A percentile compares a stretch with the other conserved stretches of the same genome.
Conservation (phyloP, 2,329 filamentous ascomycete species). For the Canariomyces notabilis region DNA sequence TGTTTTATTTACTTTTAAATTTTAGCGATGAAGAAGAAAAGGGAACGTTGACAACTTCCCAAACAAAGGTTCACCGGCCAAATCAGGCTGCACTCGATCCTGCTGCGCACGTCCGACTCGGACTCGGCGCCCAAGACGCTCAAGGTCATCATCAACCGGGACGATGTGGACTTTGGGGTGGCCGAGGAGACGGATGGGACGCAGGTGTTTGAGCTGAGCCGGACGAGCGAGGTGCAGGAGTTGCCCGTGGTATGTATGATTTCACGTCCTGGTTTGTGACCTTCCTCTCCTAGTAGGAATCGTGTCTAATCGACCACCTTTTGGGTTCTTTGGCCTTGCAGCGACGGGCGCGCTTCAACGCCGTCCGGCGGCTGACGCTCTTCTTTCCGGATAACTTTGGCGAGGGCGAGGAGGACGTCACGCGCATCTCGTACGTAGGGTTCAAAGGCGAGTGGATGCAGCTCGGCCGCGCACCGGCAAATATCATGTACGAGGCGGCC, state of each 20-base stretch:
- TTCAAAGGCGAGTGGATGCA: constrained; percentile 95
- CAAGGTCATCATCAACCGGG: constrained; percentile 81
- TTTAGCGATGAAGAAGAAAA: not conserved
- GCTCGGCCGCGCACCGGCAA: constrained; percentile 73
- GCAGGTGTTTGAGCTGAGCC: constrained; percentile 72
- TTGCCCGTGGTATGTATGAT: constrained; percentile 54
- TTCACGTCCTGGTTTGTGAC: not conserved
- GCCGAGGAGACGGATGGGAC: constrained; percentile 66
- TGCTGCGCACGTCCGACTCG: constrained; percentile 73
- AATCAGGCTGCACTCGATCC: constrained; percentile 84
- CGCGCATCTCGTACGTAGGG: constrained; percentile 73
- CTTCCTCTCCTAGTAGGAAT: not conserved
- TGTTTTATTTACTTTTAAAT: constrained; percentile 4
- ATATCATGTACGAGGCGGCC: constrained; percentile 89
- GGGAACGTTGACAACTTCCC: not conserved
- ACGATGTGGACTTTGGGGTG: constrained; percentile 77
- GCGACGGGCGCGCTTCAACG: constrained; percentile 82
- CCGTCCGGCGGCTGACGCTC: constrained; percentile 73
- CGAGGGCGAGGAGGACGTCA: constrained; percentile 73
- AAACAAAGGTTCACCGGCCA: constrained; percentile 76
- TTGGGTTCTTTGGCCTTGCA: too few species aligned
- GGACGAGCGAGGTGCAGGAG: constrained; percentile 79
- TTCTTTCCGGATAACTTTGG: constrained; percentile 93
- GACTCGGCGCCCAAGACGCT: constrained; percentile 72
- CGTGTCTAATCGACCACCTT: too few species aligned